Base-by-base conservation (phyloP, 2,329 filamentous ascomycete species). In the Sphaerulina vaccinii region DNA sequence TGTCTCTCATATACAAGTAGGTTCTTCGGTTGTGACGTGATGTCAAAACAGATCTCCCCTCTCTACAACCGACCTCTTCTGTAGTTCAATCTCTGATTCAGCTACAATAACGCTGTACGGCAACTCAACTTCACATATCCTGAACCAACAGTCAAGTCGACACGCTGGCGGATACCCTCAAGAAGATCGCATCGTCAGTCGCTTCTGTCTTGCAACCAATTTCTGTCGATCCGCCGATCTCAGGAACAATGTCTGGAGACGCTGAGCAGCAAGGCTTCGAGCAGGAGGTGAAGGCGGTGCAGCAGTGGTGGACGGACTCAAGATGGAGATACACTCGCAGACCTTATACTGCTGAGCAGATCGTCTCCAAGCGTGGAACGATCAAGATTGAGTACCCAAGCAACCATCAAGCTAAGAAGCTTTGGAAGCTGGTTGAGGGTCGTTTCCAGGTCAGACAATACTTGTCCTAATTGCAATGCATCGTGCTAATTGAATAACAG, bases 261-360 rank as follows among this genome's bases (percentile, higher is more conserved):
- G 81, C 86, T 19, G 86, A 90, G 66, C 85, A 91, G 71, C 72
- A 87, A 65, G 75, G 85, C 66, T 96, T 87, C 75, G 79, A 83
- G 66, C 80, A 86, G 62, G 93, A 99, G 70, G 90, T 97, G 54
- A 83, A 86, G 65, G 84, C 87, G 61, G 86, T 97, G 62, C 89
- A 96, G 82, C 76, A 87, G 72, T 99, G 93, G 93, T 99, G 93
- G 93, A 80, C 78, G 47, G 88, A 95, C 65, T 83, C 90, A 51
- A 82, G 93, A 79, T 99, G 93, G 93, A 82, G 88, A 70, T 83
- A 89, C 73, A 99, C 93, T 64, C 91, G 88, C 76, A 82, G 93
- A 52, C 86, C 93, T 19, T 99, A 93, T 71, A 96, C 91, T 3
- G 90, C 93, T 24, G 93, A 97, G 79, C 88, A 95, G 75, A 97